Base-by-base conservation (phyloP, 164 flowering plant species). In the Magnolia sinica region DNA sequence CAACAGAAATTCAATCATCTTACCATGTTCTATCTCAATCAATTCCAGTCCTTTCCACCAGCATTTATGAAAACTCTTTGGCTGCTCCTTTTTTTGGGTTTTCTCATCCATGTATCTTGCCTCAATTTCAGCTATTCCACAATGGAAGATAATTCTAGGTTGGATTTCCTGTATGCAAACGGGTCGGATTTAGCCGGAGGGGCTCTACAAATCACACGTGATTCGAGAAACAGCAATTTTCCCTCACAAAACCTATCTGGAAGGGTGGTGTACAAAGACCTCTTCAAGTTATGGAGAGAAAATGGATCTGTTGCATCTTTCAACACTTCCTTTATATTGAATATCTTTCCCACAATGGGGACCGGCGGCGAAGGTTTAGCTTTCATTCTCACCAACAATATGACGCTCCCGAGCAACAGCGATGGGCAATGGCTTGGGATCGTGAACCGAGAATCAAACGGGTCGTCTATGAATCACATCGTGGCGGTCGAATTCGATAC, bases 401-500 rank as follows among this genome's bases (percentile, higher is more conserved):
- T 24, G 1, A 9, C 20, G 0, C 18, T 82, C 31, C 94, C 92
- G 0, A 55, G 6, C 0, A 74, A 81, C 73, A 89, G 92, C 76
- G 3, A 80, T 0, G 95, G 92, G 13, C 80, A 79, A 68, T 91
- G 92, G 92, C 88, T 90, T 9, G 92, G 94, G 19, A 81, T 90
- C 6, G 87, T 84, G 8, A 89, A 86, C 59, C 69, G 78, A 16
- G 70, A 10, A 2, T 75, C 82, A 0, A 83, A 88, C 67, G 88
- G 87, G 1, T 22, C 83, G 1, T 2, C 75, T 3, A 1, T 2
- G 2, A 76, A 77, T 18, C 11, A 67, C 8, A 83, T 86, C 1
- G 86, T 91, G 3, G 90, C 90, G 0, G 72, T 91, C 0, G 95
- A 91, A 45, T 87, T 91, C 37, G 95, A 91, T 81, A 89, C 91